These are phyloP conservation scores for Rhodotorula diobovata DNA, from an alignment of 768 basidiomycete genomes.

Conservation along the genomic window DNA sequence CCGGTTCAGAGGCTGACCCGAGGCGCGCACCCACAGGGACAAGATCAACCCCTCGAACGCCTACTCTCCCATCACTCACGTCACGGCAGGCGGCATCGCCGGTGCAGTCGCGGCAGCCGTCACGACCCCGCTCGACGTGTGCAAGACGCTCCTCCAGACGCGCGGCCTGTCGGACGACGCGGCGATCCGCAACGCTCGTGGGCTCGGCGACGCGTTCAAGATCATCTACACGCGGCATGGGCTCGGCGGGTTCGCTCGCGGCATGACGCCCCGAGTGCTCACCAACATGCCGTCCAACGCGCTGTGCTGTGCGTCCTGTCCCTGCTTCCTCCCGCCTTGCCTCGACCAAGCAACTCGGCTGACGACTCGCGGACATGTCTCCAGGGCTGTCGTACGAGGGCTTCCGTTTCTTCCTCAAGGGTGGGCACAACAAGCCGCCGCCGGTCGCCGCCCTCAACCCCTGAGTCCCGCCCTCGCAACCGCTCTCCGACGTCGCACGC, in stretches of 20 bases:
- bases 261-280: slow-evolving; percentile 82
- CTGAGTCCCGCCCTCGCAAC: background rate
- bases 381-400: slow-evolving; percentile 39
- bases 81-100: slow-evolving; percentile 82
- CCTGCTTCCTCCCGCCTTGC: slow-evolving; percentile 44
- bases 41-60: slow-evolving; percentile 71
- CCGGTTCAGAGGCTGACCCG: background rate
- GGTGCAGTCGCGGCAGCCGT: slow-evolving; percentile 92
- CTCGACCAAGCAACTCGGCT: too few relatives aligned
- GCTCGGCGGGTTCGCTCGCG: slow-evolving; percentile 74
- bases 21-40: slow-evolving; percentile 16
- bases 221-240: slow-evolving; percentile 87
- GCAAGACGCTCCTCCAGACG: slow-evolving; percentile 94
- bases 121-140: slow-evolving; percentile 94
- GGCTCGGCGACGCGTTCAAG: slow-evolving; percentile 80
- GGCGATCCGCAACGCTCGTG: slow-evolving; percentile 74
- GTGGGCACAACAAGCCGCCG: slow-evolving; percentile 24
- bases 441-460: background rate
- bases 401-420: slow-evolving; percentile 38
- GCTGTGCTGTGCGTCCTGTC: slow-evolving; percentile 66
- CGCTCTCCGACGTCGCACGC: background rate
- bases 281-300: slow-evolving; percentile 97
- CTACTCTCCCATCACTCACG: slow-evolving; percentile 91
- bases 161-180: slow-evolving; percentile 79
- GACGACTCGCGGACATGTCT: background rate